Conservation (phyloP, 2,329 filamentous ascomycete species). For the Plenodomus biglobosus region DNA sequence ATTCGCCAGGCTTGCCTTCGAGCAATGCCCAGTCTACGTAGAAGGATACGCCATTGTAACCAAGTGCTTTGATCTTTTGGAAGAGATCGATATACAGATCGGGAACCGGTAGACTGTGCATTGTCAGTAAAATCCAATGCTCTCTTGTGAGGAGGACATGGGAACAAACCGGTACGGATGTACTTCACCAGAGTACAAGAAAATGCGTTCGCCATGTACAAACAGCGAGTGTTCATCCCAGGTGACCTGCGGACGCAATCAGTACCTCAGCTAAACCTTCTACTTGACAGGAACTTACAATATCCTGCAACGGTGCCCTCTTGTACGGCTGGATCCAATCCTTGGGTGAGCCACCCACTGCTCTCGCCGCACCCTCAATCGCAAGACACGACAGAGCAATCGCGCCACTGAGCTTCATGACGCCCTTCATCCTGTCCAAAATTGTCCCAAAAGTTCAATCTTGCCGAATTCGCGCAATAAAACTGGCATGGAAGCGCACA, state of each 20-base stretch:
- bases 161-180: slow-evolving; percentile 62
- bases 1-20: slow-evolving; percentile 71
- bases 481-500: background rate
- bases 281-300: slow-evolving; percentile 47
- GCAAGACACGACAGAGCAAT: slow-evolving; percentile 46
- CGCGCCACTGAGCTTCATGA: slow-evolving; percentile 18
- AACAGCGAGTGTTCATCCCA: slow-evolving; percentile 74
- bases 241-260: slow-evolving; percentile 52
- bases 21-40: slow-evolving; percentile 78
- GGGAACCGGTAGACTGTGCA: slow-evolving; percentile 58
- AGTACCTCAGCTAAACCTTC: background rate
- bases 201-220: slow-evolving; percentile 67
- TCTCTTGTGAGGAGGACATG: background rate
- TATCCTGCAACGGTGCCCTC: slow-evolving; percentile 56
- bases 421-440: slow-evolving; percentile 20
- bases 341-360: slow-evolving; percentile 54
- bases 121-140: slow-evolving; percentile 4
- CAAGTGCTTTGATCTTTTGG: slow-evolving; percentile 79
- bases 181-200: slow-evolving; percentile 73
- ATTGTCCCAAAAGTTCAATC: background rate
- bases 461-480: background rate
- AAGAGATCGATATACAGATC: slow-evolving; percentile 71
- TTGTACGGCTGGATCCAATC: slow-evolving; percentile 54
- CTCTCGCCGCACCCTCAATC: slow-evolving; percentile 50
- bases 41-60: slow-evolving; percentile 78